Percentiles rank a stretch among this genome's conserved stretches.
Conservation (phyloP, 2,329 filamentous ascomycete species). For the Colletotrichum chrysophilum region DNA sequence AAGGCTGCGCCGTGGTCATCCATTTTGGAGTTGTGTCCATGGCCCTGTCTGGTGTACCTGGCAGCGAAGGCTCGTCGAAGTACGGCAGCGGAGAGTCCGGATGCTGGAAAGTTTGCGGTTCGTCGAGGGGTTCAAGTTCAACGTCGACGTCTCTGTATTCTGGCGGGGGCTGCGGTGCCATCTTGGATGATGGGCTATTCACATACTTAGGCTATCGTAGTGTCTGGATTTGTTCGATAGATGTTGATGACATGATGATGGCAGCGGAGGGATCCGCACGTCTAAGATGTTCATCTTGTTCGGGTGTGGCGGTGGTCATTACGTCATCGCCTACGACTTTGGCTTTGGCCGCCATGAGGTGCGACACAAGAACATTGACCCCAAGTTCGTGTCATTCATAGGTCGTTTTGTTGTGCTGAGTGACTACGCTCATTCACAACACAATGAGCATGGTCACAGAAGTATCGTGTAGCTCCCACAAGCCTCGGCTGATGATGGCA, state of each 20-base stretch:
- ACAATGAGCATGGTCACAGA: rapidly evolving
- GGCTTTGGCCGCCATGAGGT: no score
- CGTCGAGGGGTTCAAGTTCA: not conserved
- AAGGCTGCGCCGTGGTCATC: constrained; percentile 1
- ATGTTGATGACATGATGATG: not conserved
- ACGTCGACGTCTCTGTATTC: constrained; percentile 5
- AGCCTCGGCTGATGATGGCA: no score
- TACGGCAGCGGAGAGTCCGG: constrained; percentile 11
- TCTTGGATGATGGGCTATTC: not conserved
- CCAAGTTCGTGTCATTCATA: no score
- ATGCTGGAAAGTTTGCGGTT: not conserved
- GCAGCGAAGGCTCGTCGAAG: not conserved
- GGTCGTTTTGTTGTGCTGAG: no score
- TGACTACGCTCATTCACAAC: no score
- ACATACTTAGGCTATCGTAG: not conserved
- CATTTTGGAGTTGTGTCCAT: not conserved
- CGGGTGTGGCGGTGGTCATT: not conserved
- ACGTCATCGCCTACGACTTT: not conserved
- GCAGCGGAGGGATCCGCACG: not conserved
- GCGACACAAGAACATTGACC: no score
- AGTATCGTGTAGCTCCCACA: no score
- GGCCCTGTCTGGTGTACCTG: not conserved
- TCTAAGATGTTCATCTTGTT: not conserved
- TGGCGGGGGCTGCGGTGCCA: not conserved
- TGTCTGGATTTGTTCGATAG: not conserved